Percentiles rank a stretch among this genome's conserved stretches.
These are phyloP conservation scores for Endocarpon pusillum DNA, from an alignment of 495 filamentous ascomycete species.

Conservation along the genomic window DNA sequence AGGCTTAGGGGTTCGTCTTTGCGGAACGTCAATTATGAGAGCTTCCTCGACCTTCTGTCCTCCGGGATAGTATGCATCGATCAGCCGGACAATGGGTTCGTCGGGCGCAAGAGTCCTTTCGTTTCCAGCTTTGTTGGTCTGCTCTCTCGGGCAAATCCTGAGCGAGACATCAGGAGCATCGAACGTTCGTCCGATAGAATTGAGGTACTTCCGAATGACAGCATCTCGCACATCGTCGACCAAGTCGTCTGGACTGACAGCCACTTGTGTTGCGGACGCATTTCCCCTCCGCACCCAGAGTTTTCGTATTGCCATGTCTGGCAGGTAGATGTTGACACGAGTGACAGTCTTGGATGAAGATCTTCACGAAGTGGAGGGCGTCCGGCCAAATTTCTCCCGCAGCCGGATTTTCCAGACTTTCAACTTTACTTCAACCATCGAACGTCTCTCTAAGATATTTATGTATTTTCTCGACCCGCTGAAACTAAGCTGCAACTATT, in stretches of 20 bases:
- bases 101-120: slow-evolving; percentile 71
- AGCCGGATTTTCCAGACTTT: too few relatives aligned
- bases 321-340: neutral
- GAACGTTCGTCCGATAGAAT: slow-evolving; percentile 73
- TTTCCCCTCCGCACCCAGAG: slow-evolving; percentile 84
- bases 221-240: slow-evolving; percentile 91
- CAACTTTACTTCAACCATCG: too few relatives aligned
- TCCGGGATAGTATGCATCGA: slow-evolving; percentile 77
- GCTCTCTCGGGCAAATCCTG: slow-evolving; percentile 35
- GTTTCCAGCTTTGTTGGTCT: slow-evolving; percentile 25
- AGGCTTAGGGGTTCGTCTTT: slow-evolving; percentile 65
- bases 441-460: too few relatives aligned
- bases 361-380: too few relatives aligned
- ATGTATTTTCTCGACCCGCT: too few relatives aligned
- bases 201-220: slow-evolving; percentile 83
- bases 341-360: too few relatives aligned
- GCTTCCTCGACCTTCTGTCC: slow-evolving; percentile 86
- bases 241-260: slow-evolving; percentile 71
- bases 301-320: slow-evolving; percentile 40
- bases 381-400: too few relatives aligned
- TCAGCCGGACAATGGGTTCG: slow-evolving; percentile 56
- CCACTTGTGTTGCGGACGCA: slow-evolving; percentile 73
- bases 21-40: slow-evolving; percentile 73
- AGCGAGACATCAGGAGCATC: slow-evolving; percentile 78
- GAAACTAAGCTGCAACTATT: too few relatives aligned